Conservation (phyloP, 352 stramenopile genomes). For the Sclerospora graminicola region DNA sequence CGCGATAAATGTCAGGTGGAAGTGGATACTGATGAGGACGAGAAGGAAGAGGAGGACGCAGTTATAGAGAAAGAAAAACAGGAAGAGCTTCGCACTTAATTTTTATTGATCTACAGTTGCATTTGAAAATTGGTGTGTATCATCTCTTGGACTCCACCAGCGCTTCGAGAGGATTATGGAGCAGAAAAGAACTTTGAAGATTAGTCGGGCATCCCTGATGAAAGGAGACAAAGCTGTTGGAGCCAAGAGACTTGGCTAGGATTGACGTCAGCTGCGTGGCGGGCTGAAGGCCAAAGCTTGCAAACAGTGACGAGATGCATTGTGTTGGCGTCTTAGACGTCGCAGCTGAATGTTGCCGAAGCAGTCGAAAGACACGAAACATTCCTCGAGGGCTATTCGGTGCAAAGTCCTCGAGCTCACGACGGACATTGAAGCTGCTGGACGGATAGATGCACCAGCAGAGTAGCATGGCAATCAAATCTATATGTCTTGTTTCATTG, state of each 20-base stretch:
- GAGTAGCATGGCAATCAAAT: constrained; percentile 27
- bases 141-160: constrained; percentile 11
- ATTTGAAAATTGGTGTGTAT: neutral
- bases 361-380: constrained; percentile 23
- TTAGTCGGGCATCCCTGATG: constrained; percentile 17
- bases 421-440: constrained; percentile 16
- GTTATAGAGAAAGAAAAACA: constrained; percentile 1
- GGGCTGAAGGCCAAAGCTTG: constrained; percentile 3
- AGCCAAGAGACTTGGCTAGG: too few species aligned
- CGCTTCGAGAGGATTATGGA: constrained; percentile 34
- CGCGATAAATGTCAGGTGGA: constrained; percentile 1
- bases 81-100: neutral
- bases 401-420: constrained; percentile 24
- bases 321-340: neutral
- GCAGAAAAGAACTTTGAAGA: constrained; percentile 24
- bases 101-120: neutral
- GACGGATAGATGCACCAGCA: constrained; percentile 26
- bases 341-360: constrained; percentile 4
- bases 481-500: constrained; percentile 6
- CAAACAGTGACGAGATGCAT: constrained; percentile 13
- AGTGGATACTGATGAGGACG: constrained; percentile 8
- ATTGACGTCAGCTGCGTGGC: too few species aligned
- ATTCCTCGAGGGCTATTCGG: constrained; percentile 31
- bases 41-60: constrained; percentile 4
- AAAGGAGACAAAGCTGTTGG: constrained; percentile 24